Evolutionary conservation across 2,329 filamentous ascomycete species (phyloP).

Genomic region (Cladophialophora carrionii): DNA sequence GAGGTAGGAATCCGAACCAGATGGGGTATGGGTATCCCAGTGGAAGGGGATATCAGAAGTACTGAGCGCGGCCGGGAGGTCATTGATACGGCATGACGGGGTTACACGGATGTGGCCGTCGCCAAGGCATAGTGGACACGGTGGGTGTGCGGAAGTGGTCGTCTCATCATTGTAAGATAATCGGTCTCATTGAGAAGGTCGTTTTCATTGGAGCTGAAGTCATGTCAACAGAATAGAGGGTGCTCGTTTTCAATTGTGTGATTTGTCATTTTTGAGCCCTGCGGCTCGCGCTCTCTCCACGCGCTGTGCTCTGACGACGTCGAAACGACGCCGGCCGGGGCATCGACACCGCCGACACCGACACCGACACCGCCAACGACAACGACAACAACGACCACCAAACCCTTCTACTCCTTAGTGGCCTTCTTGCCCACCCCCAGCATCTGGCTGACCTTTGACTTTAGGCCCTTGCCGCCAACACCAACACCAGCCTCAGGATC

Average conservation of each 20-base stretch:
- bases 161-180: constrained; percentile 18
- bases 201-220: neutral
- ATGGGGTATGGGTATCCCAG: constrained; percentile 17
- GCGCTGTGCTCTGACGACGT: neutral
- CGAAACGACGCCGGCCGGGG: neutral
- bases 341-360: neutral
- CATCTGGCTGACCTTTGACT: constrained; percentile 22
- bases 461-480: constrained; percentile 6
- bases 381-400: constrained; percentile 1
- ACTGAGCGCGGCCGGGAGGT: constrained; percentile 13
- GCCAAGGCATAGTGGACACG: neutral
- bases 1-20: constrained; percentile 25
- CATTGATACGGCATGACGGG: neutral
- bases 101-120: neutral
- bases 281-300: constrained; percentile 5
- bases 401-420: constrained; percentile 12
- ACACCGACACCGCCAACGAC: neutral
- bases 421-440: constrained; percentile 17
- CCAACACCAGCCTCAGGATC: constrained; percentile 9
- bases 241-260: neutral
- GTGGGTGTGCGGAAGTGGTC: neutral
- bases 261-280: constrained; percentile 9
- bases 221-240: constrained; percentile 7
- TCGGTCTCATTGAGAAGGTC: neutral
- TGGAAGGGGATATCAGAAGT: constrained; percentile 31